Evolutionary conservation across 192 early-diverging fungal species (phyloP), one percentile per base, ranked within the genome.

Genomic region (Allomyces macrogynus): DNA sequence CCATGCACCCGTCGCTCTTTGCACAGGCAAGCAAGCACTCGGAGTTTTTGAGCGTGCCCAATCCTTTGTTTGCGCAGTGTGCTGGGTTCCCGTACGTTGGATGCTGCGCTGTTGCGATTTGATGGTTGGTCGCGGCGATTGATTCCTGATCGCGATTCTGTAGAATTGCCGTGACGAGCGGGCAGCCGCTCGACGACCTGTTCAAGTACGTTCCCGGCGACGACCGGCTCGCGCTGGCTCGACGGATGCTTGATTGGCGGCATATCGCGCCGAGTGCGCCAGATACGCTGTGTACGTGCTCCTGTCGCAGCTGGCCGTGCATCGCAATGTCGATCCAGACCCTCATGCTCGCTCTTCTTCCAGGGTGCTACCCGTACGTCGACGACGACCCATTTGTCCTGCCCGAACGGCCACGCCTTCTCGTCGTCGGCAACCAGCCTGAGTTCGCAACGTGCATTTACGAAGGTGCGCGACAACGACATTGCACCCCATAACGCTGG

Each of bases 231-330:
- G 72, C 77, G 61, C 76, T 97, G 78, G 86, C 89, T 5, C 84
- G 80, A 43, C 62, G 70, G 20, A 87, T 85, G 1, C 70, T 98
- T 54, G 65, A 70, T 23, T 95, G 92, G 91, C 78, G 85, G 5
- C 92, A 97, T 63, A 76, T 97, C 10, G 91, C 91, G 14, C 95
- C 95, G 0, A 83, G 90, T 24, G 88, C 92, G 8, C 95, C 95
- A 0, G 95, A 98, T 75, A 95, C 93, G 14, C 76, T 98, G 65
- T 92, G 90, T 89, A 76, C 70, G 81, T 69, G 9, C 16, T 24
- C 60, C 24, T 32, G 40, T 24, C n/a, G 18, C 24, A 16, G 0
- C 12, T 63, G 10, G 12, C 23, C 25, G 32, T 27, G 24, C 23
- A 12, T 49, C 14, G 20, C 49, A 25, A 0, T 5, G n/a, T 1